Conservation (phyloP, 2,329 filamentous ascomycete species). For the Coniochaeta prunicola region DNA sequence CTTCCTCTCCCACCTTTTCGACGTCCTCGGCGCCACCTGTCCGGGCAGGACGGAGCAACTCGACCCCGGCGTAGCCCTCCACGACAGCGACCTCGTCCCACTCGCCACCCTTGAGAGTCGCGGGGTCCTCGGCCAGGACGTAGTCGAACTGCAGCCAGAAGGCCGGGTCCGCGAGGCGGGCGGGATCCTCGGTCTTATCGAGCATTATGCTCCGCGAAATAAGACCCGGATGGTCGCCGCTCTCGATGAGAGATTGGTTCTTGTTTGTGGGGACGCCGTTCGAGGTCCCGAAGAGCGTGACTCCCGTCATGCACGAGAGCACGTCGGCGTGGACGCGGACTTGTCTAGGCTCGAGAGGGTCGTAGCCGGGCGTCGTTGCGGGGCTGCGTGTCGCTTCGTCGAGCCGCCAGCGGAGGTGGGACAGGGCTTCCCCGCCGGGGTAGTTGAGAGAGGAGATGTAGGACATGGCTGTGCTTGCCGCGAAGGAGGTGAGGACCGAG, state of each 20-base stretch:
- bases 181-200: slow-evolving; percentile 55
- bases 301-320: slow-evolving; percentile 62
- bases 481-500: slow-evolving; percentile 54
- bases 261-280: neutral
- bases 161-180: slow-evolving; percentile 31
- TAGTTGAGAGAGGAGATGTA: slow-evolving; percentile 85
- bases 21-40: slow-evolving; percentile 9
- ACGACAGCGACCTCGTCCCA: slow-evolving; percentile 54
- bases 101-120: slow-evolving; percentile 34
- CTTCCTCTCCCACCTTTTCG: slow-evolving; percentile 14
- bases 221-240: slow-evolving; percentile 1
- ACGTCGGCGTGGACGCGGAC: slow-evolving; percentile 53
- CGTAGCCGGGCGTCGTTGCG: slow-evolving; percentile 20
- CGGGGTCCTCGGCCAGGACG: slow-evolving; percentile 47
- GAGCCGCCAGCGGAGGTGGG: slow-evolving; percentile 37
- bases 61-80: slow-evolving; percentile 50
- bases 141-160: slow-evolving; percentile 64
- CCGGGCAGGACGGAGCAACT: slow-evolving; percentile 49
- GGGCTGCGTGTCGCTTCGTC: slow-evolving; percentile 11
- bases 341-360: slow-evolving; percentile 13
- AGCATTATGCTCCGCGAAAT: slow-evolving; percentile 30
- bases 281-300: slow-evolving; percentile 52
- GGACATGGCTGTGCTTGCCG: slow-evolving; percentile 59
- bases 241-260: neutral
- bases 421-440: slow-evolving; percentile 76